A percentile compares a stretch with the other conserved stretches of the same genome.
These are phyloP conservation scores for Ogataea henricii DNA, from an alignment of 805 yeast genomes.

Conservation along the genomic window DNA sequence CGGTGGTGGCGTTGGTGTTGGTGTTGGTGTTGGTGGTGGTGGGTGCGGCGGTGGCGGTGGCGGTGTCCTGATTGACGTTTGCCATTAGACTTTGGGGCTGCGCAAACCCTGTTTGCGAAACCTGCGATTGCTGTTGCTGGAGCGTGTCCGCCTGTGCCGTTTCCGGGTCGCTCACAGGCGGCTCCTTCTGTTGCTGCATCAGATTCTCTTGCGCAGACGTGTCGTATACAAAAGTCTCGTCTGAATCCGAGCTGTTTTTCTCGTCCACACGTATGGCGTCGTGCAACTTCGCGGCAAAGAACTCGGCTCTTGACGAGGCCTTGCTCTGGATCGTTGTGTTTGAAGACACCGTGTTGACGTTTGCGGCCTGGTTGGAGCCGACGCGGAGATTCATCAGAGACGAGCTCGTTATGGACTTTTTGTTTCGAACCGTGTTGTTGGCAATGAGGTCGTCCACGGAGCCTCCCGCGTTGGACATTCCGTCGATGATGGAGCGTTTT, in stretches of 20 bases:
- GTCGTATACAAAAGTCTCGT: conserved; percentile 96
- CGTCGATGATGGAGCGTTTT: conserved; percentile 25
- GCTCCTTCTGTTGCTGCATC: conserved; percentile 6
- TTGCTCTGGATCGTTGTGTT: conserved; percentile 41
- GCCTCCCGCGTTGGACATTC: conserved; percentile 5
- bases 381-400: conserved; percentile 32
- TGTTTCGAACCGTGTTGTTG: conserved; percentile 13
- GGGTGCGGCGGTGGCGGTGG: no score
- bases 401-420: conserved; percentile 23
- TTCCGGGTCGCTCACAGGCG: conserved; percentile 28
- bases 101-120: neutral
- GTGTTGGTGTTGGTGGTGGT: no score
- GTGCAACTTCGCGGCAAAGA: conserved; percentile 93
- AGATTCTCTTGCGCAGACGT: conserved; percentile 31
- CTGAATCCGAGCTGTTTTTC: conserved; percentile 69
- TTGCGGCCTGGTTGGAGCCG: conserved; percentile 20
- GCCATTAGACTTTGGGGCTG: conserved; percentile 9
- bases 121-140: conserved; percentile 13
- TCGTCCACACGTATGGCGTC: conserved; percentile 91
- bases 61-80: conserved; percentile 11
- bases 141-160: conserved; percentile 17
- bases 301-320: conserved; percentile 77
- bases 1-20: no score
- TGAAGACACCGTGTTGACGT: conserved; percentile 29
- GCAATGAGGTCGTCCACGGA: conserved; percentile 8